Base-by-base conservation (phyloP, 352 stramenopile species). In the Phytophthora niederhauseri region DNA sequence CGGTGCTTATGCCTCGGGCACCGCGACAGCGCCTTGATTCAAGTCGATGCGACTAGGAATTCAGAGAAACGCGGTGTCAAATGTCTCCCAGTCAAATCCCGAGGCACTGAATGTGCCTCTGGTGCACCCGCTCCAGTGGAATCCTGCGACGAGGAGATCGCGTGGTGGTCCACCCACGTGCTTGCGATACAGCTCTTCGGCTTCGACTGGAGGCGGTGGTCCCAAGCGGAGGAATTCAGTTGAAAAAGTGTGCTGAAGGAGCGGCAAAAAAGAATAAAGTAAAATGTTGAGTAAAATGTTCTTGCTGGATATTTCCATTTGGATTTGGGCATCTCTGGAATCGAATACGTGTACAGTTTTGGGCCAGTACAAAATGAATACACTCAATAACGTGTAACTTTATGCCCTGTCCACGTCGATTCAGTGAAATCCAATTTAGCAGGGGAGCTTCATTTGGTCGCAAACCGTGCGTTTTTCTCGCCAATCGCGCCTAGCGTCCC, bases 11-110 rank as follows among this genome's bases (percentile, higher is more conserved):
- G 28, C 28, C 34, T 22, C 34, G 34, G 34, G 34, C 34, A 41
- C 34, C 34, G 14, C 34, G 34, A 41, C 34, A 38, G 31, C 36
- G 31, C 46, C 46, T 48, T 46, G 49, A 36, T 56, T 51, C 34
- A 53, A 55, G 48, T 28, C 34, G 22, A 38, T 30, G 50, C 34
- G 43, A 12, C 20, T 17, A n/a, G 50, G 51, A 66, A 64, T 53
- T 30, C 54, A 65, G 54, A 71, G 51, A 71, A 68, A 72, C 49
- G 60, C 36, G 46, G 34, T 61, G 54, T 52, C 66, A 69, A 68
- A 73, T 73, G 61, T 73, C 66, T 64, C 60, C 30, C 12, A 55
- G 38, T 61, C 67, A 74, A 73, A 73, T 70, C 66, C 41, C 36
- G 24, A 66, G 24, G 61, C 57, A 66, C 67, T 65, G 49, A 26